A percentile compares a stretch with the other conserved stretches of the same genome.
These are phyloP conservation scores for Pseudopyricularia javanii DNA, from an alignment of 2,329 filamentous ascomycete genomes.

Conservation along the genomic window DNA sequence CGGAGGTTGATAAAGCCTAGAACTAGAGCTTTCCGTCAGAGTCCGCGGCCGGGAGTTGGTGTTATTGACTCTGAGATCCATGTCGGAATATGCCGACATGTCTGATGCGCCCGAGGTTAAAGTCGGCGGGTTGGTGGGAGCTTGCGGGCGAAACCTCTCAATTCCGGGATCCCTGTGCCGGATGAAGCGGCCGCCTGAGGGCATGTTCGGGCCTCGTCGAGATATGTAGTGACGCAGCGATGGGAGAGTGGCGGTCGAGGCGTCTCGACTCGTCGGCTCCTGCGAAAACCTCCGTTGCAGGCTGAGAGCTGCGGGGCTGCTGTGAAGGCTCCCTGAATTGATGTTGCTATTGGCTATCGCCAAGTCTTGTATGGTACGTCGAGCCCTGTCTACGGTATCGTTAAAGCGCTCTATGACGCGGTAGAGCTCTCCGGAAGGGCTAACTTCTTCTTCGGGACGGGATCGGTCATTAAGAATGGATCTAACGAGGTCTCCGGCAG, in stretches of 20 bases:
- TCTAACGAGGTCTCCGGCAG: constrained; percentile 20
- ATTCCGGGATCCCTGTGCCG: constrained; percentile 1
- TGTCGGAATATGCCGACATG: constrained; percentile 19
- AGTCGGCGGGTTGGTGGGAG: constrained; percentile 6
- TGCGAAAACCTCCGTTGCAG: constrained; percentile 22
- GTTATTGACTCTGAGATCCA: constrained; percentile 26
- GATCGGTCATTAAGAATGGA: constrained; percentile 24
- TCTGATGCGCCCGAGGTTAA: neutral
- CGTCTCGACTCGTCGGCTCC: constrained; percentile 16
- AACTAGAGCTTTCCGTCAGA: constrained; percentile 21
- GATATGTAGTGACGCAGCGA: constrained; percentile 15
- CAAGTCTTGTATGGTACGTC: neutral
- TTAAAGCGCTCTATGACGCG: constrained; percentile 28
- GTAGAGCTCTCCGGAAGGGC: constrained; percentile 28
- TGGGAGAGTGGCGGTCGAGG: constrained; percentile 11
- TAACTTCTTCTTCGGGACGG: constrained; percentile 19
- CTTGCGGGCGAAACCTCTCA: constrained; percentile 12
- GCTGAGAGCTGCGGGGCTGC: constrained; percentile 17
- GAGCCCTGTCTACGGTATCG: constrained; percentile 7
- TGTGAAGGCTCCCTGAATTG: neutral
- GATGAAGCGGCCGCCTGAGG: constrained; percentile 10
- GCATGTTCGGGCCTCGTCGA: constrained; percentile 12
- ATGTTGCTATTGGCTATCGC: neutral
- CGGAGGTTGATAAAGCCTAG: constrained; percentile 14
- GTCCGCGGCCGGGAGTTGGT: constrained; percentile 30